Conservation (phyloP, 257 asterid species). For the Przewalskia tangutica region DNA sequence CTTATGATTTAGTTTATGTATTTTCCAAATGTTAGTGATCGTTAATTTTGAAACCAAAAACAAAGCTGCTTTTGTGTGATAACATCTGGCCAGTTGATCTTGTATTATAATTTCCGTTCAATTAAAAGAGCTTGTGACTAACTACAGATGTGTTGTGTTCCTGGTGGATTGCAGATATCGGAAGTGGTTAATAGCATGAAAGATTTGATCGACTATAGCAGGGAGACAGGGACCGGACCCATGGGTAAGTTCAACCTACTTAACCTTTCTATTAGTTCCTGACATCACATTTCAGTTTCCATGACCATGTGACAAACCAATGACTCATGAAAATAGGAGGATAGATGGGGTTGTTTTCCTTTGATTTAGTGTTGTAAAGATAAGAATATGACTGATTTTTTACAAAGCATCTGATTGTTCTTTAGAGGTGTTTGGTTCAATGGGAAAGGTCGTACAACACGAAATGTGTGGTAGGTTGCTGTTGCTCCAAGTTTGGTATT, state of each 20-base stretch:
- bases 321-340: background rate
- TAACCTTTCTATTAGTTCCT: background rate
- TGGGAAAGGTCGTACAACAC: background rate
- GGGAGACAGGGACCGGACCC: slow-evolving; percentile 82
- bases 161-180: slow-evolving; percentile 47
- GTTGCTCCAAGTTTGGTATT: background rate
- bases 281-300: background rate
- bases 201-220: slow-evolving; percentile 92
- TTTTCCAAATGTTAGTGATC: background rate
- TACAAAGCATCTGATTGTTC: background rate
- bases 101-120: background rate
- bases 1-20: background rate
- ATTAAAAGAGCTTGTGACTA: background rate
- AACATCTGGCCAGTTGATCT: background rate
- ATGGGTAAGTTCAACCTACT: slow-evolving; percentile 60
- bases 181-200: slow-evolving; percentile 99
- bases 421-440: background rate
- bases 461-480: background rate
- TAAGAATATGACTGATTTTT: background rate
- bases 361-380: background rate
- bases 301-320: background rate
- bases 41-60: background rate
- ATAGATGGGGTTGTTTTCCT: background rate
- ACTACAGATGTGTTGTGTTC: background rate
- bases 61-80: background rate